Base-by-base conservation (phyloP, 1,284 basidiomycete species). In the Malassezia arunalokei region DNA sequence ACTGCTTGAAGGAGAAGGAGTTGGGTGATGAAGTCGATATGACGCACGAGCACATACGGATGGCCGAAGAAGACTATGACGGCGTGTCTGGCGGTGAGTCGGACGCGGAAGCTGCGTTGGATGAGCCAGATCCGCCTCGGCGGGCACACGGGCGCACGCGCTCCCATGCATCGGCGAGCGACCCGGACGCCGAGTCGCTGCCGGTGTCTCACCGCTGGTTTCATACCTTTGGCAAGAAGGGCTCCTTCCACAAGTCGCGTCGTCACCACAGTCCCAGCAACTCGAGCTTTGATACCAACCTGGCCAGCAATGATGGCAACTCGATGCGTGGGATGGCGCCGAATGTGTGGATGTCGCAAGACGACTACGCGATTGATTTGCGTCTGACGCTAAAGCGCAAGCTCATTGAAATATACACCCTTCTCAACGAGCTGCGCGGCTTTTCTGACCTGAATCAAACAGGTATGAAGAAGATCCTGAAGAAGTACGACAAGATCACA, bases 401-500 rank as follows among this genome's bases (percentile, higher is more conserved):
- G 59, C 89, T 96, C 54, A 87, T 87, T 1, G 83, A 80, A 43
- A 78, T 91, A n/a, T 95, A 87, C 73, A 83, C 90, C 38, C 79
- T 56, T 37, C 57, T 60, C 24, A 85, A 84, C n/a, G 84, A 86
- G 33, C 79, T 96, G 51, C 82, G 81, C 73, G 86, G 89, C n/a
- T 99, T 90, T 64, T 83, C 90, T 44, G 87, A 95, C 65, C 79
- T 96, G 50, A 98, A 98, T 75, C 80, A 87, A 68, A 87, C 87
- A 0, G 94, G 91, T 0, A 88, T 96, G 76, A 82, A 88, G 65
- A 96, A 98, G 78, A 92, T 95, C 37, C 73, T 95, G 66, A 98
- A 98, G 75, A 96, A 96, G 85, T 95, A 94, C 70, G 92, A 96
- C 79, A 96, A 96, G 75, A 87, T 94, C 60, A 88, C 84, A 1